Percentiles rank a stretch among this genome's conserved stretches.
Conservation (phyloP, 2,329 filamentous ascomycete species). For the Verticillium tricorpus region DNA sequence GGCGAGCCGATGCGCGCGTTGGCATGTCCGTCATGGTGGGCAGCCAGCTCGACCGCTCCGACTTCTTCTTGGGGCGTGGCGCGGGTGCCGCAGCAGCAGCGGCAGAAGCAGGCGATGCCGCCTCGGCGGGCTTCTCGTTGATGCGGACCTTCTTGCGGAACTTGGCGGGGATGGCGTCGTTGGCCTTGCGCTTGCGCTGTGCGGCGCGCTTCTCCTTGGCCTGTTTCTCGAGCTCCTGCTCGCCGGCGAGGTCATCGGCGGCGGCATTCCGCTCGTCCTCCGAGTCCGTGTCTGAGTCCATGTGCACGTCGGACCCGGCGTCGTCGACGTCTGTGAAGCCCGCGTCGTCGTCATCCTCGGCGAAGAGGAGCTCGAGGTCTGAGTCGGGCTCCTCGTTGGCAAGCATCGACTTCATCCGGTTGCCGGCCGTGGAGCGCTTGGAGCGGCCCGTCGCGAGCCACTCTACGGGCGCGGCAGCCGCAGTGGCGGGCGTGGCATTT, state of each 20-base stretch:
- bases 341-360: conserved; percentile 64
- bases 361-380: conserved; percentile 70
- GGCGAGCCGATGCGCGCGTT: conserved; percentile 52
- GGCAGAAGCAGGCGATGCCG: conserved; percentile 27
- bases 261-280: conserved; percentile 67
- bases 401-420: conserved; percentile 74
- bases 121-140: conserved; percentile 38
- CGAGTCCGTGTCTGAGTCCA: conserved; percentile 81
- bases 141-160: conserved; percentile 76
- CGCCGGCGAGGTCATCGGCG: conserved; percentile 72
- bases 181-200: conserved; percentile 75
- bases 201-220: conserved; percentile 63
- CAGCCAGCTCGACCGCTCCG: conserved; percentile 55
- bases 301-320: conserved; percentile 69
- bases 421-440: conserved; percentile 77
- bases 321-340: conserved; percentile 67
- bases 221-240: conserved; percentile 77
- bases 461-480: conserved; percentile 41
- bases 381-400: conserved; percentile 67
- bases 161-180: conserved; percentile 66
- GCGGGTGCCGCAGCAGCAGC: conserved; percentile 32
- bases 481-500: conserved; percentile 29
- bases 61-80: conserved; percentile 54
- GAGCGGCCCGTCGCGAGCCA: conserved; percentile 70
- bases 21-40: conserved; percentile 50